Base-by-base conservation (phyloP, 2,329 filamentous ascomycete species). In the Tolypocladium nubicola region DNA sequence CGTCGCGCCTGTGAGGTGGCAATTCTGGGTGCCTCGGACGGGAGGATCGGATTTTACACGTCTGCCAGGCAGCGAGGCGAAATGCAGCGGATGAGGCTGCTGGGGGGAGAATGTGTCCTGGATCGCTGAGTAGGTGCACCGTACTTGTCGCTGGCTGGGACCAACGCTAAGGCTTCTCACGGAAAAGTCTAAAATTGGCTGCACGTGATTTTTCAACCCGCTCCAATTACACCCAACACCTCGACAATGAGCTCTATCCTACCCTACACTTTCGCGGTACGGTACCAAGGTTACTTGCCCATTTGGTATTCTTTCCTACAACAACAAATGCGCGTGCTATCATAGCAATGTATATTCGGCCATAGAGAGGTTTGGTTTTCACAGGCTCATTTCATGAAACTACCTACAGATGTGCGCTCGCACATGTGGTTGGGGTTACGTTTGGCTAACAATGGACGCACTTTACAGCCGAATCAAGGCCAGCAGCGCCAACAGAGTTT, bases 61-160 rank as follows among this genome's bases (percentile, higher is more conserved):
- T 61, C 59, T 62, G 58, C 53, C 59, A 63, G 60, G 58, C 62
- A 61, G 61, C 62, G 60, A 61, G 58, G 61, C 61, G 66, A 65
- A 68, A 63, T 65, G 65, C 62, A 62, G 63, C 61, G 60, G 63
- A 63, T 65, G 66, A 65, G 62, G 64, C 66, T 65, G 60, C 64
- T 23, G 38, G 65, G 62, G 66, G 65, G 71, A 73, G 69, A 71
- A 69, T 70, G 70, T 73, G 71, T 71, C 69, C 59, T 71, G 66
- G 68, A 70, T 71, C 65, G 64, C 66, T 66, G 66, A 59, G 58
- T 52, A 50, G 35, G 52, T 49, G 33, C 26, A 30, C 26, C 26
- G 26, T 30, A 65, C 65, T 67, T 65, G 61, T 63, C 61, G 60
- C 62, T 62, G 60, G 61, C 60, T 60, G 55, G 62, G 59, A 58